Evolutionary conservation across 768 basidiomycete species (phyloP).

Genomic region (Collybiopsis luxurians): DNA sequence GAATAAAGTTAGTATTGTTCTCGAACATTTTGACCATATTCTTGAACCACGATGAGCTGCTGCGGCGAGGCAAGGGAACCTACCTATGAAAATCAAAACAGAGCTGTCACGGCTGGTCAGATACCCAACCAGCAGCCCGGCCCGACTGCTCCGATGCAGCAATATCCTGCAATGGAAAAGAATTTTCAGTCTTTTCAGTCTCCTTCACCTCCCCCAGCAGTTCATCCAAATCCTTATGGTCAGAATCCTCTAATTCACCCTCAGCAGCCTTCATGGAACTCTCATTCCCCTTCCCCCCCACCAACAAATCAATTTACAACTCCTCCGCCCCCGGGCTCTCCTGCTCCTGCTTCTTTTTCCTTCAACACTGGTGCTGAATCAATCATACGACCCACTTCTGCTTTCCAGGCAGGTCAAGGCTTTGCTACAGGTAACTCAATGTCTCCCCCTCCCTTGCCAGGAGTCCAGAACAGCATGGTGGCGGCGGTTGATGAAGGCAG

Average conservation of each 20-base stretch:
- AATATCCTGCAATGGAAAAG: conserved; percentile 30
- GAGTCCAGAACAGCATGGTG: not conserved
- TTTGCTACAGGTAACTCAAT: not conserved
- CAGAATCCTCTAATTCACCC: conserved; percentile 23
- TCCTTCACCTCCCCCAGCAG: conserved; percentile 45
- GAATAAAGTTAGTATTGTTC: not conserved
- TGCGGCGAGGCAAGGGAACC: conserved; percentile 50
- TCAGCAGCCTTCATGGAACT: conserved; percentile 25
- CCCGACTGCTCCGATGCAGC: conserved; percentile 33
- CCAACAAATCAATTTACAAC: conserved; percentile 25
- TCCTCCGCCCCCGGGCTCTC: conserved; percentile 12
- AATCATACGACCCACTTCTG: conserved; percentile 4
- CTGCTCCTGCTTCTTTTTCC: conserved; percentile 10
- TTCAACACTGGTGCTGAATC: conserved; percentile 8
- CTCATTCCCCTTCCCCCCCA: conserved; percentile 35
- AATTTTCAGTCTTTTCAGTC: conserved; percentile 40
- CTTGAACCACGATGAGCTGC: conserved; percentile 50
- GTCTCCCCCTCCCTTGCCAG: not conserved
- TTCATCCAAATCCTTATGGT: conserved; percentile 20
- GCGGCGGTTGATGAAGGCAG: conserved; percentile 58
- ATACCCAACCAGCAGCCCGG: conserved; percentile 54
- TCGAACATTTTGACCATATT: not conserved
- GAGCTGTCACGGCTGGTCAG: conserved; percentile 23
- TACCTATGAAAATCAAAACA: conserved; percentile 31
- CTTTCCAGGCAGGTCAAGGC: conserved; percentile 3